Evolutionary conservation across 306 rosid species (phyloP).

Genomic region (Dryas octopetala): DNA sequence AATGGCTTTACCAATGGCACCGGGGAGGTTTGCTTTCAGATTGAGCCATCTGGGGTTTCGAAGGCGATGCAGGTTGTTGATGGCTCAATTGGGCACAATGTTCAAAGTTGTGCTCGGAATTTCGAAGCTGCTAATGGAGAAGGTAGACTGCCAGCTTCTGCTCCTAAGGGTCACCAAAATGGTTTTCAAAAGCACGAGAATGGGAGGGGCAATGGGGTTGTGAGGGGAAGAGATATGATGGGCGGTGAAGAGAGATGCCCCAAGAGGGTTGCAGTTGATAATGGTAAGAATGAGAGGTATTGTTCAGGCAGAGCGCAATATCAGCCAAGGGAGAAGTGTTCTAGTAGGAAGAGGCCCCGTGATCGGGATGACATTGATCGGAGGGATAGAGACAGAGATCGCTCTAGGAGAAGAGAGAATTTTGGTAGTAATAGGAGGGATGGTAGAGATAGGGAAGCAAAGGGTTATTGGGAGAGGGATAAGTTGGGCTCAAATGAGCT

Average conservation of each 20-base stretch:
- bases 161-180: slow-evolving; percentile 23
- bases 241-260: slow-evolving; percentile 52
- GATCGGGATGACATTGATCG: slow-evolving; percentile 70
- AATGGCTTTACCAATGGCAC: slow-evolving; percentile 9
- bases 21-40: slow-evolving; percentile 27
- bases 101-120: slow-evolving; percentile 25
- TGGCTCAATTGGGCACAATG: slow-evolving; percentile 23
- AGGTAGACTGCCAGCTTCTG: slow-evolving; percentile 17
- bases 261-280: slow-evolving; percentile 57
- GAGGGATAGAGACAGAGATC: slow-evolving; percentile 53
- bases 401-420: slow-evolving; percentile 55
- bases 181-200: slow-evolving; percentile 33
- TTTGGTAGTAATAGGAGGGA: slow-evolving; percentile 58
- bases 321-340: slow-evolving; percentile 47
- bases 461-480: slow-evolving; percentile 97
- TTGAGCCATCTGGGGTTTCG: slow-evolving; percentile 21
- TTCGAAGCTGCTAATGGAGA: slow-evolving; percentile 36
- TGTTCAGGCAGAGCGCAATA: slow-evolving; percentile 40
- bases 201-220: slow-evolving; percentile 20
- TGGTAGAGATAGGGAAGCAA: slow-evolving; percentile 60
- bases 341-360: slow-evolving; percentile 60
- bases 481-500: slow-evolving; percentile 62
- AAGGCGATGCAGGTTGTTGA: slow-evolving; percentile 21
- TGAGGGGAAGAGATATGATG: slow-evolving; percentile 26
- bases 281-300: slow-evolving; percentile 49